Conservation (phyloP, 2,329 filamentous ascomycete species). For the Fusarium redolens region DNA sequence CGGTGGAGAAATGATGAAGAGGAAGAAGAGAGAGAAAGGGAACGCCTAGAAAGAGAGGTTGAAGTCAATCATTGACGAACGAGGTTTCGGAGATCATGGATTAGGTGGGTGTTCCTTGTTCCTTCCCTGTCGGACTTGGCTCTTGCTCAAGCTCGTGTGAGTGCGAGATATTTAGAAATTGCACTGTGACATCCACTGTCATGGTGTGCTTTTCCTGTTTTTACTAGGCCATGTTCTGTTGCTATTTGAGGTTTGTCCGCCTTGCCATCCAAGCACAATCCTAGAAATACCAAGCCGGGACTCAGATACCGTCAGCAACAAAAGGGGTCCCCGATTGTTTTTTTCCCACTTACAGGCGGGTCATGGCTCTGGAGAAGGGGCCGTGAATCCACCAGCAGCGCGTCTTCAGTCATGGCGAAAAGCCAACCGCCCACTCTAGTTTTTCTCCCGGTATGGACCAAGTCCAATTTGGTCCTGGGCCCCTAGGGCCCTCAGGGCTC, state of each 20-base stretch:
- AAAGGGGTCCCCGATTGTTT: slow-evolving; percentile 27
- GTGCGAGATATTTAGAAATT: slow-evolving; percentile 9
- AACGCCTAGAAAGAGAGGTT: slow-evolving; percentile 26
- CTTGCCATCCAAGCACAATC: slow-evolving; percentile 23
- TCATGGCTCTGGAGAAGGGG: slow-evolving; percentile 38
- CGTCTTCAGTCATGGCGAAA: slow-evolving; percentile 2
- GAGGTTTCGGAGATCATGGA: slow-evolving; percentile 39
- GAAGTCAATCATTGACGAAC: slow-evolving; percentile 37
- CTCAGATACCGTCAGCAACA: slow-evolving; percentile 7
- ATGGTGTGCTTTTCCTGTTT: slow-evolving; percentile 6
- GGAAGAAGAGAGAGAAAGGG: slow-evolving; percentile 24
- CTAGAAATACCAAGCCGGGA: slow-evolving; percentile 24
- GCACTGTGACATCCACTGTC: slow-evolving; percentile 25
- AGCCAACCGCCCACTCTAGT: slow-evolving; percentile 12
- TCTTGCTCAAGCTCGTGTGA: slow-evolving; percentile 23
- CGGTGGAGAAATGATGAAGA: slow-evolving; percentile 37
- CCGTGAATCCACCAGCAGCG: slow-evolving; percentile 30
- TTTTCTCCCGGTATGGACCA: neutral
- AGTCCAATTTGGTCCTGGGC: neutral
- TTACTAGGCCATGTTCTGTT: slow-evolving; percentile 1
- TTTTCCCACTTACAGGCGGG: slow-evolving; percentile 19
- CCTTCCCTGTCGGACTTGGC: slow-evolving; percentile 29
- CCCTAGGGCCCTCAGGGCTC: neutral
- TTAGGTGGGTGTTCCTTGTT: slow-evolving; percentile 34
- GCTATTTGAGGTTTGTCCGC: slow-evolving; percentile 28